Evolutionary conservation across 306 rosid genomes (phyloP).

Genomic region (Psophocarpus tetragonolobus): DNA sequence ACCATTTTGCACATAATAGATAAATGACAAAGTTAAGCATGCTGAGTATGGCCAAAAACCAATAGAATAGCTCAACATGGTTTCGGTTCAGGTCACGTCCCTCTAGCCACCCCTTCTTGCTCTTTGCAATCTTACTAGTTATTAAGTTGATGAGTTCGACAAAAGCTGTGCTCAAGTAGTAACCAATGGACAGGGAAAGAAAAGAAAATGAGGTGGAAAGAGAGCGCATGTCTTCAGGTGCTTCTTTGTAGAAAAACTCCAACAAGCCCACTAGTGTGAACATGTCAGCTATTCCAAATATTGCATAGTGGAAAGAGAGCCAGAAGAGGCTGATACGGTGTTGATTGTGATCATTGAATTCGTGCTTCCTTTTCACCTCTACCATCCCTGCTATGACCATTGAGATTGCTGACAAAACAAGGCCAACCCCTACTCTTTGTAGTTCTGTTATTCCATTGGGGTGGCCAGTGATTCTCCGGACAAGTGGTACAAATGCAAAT

Average conservation of each 20-base stretch:
- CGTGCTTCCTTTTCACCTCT: conserved; percentile 50
- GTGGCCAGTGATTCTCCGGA: conserved; percentile 45
- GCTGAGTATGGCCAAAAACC: conserved; percentile 58
- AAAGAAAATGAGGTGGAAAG: conserved; percentile 55
- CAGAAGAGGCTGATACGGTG: conserved; percentile 53
- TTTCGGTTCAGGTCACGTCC: conserved; percentile 48
- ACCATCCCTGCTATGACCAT: conserved; percentile 51
- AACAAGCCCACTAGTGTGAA: conserved; percentile 56
- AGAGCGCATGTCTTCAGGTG: conserved; percentile 59
- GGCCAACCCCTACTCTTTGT: conserved; percentile 59
- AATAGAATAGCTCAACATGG: conserved; percentile 48
- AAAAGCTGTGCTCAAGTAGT: conserved; percentile 49
- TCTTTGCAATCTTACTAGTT: conserved; percentile 33
- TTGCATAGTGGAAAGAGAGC: conserved; percentile 61
- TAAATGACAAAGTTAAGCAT: conserved; percentile 44
- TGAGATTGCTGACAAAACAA: conserved; percentile 58
- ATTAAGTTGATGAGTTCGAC: conserved; percentile 45
- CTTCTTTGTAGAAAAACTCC: conserved; percentile 64
- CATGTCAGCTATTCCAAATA: conserved; percentile 67
- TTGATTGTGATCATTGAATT: conserved; percentile 20
- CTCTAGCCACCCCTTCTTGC: conserved; percentile 56
- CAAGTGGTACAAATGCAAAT: conserved; percentile 44
- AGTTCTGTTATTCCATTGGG: conserved; percentile 55
- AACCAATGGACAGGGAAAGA: conserved; percentile 56
- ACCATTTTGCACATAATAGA: conserved; percentile 57